phyloP scores from a whole-genome alignment of 805 yeast genomes.

The Kodamaea sagamina region DNA sequence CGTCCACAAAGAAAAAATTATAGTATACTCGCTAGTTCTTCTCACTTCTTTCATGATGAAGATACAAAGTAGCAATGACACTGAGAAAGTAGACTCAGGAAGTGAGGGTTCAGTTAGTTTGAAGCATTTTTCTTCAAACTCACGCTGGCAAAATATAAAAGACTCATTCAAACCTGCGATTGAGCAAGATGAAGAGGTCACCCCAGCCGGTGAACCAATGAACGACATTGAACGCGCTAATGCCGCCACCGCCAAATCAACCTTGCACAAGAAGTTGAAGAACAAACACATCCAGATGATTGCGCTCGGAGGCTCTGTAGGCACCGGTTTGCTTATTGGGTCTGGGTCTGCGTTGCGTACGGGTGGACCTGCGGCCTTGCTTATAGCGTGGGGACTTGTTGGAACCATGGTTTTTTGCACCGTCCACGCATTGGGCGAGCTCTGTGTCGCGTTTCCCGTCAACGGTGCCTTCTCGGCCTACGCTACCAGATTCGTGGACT shows the following conservation, averaged over 20 bases:
- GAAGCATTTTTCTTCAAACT: background rate
- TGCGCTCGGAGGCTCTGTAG: constrained; percentile 32
- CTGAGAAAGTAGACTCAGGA: constrained; percentile 6
- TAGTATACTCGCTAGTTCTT: constrained; percentile 2
- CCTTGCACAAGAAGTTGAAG: constrained; percentile 25
- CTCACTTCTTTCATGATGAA: background rate
- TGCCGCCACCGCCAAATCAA: constrained; percentile 29
- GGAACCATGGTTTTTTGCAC: constrained; percentile 61
- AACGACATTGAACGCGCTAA: constrained; percentile 39
- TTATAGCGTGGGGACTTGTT: constrained; percentile 58
- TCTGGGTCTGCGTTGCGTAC: constrained; percentile 45
- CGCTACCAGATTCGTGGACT: constrained; percentile 39
- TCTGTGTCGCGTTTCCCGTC: constrained; percentile 51
- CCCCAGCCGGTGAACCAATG: constrained; percentile 11
- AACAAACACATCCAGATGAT: constrained; percentile 30
- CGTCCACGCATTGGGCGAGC: constrained; percentile 65
- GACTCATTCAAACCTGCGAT: constrained; percentile 37
- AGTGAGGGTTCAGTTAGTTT: constrained; percentile 1
- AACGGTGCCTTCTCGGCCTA: constrained; percentile 42
- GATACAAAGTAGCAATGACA: background rate
- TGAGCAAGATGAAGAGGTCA: constrained; percentile 14
- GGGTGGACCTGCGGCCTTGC: constrained; percentile 47
- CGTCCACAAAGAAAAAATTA: constrained; percentile 2
- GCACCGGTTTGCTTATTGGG: constrained; percentile 46
- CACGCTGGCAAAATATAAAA: constrained; percentile 24